Evolutionary conservation across 1,284 basidiomycete species (phyloP).

Genomic region (Boletus hoseneyae): DNA sequence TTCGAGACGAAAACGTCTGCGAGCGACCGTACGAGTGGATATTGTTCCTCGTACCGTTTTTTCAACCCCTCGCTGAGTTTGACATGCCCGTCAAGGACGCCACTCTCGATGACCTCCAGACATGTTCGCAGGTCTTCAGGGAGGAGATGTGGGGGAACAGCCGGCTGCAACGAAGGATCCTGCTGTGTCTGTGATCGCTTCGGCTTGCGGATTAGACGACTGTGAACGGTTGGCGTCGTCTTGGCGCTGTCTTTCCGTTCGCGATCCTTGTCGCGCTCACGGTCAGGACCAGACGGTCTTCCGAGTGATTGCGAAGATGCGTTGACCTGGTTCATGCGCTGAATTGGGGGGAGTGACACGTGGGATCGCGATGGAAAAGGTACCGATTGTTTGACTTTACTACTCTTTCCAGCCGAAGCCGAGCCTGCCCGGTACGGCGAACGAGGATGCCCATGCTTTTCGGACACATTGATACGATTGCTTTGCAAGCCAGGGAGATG

Average conservation of each 20-base stretch:
- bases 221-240: slow-evolving; percentile 38
- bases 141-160: slow-evolving; percentile 68
- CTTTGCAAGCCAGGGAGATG: slow-evolving; percentile 43
- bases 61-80: slow-evolving; percentile 77
- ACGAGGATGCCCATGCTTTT: slow-evolving; percentile 66
- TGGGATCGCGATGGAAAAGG: slow-evolving; percentile 79
- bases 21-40: slow-evolving; percentile 84
- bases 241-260: slow-evolving; percentile 50
- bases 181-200: slow-evolving; percentile 58
- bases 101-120: slow-evolving; percentile 78
- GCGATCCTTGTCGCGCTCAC: slow-evolving; percentile 47
- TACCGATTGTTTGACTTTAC: slow-evolving; percentile 39
- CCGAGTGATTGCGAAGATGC: slow-evolving; percentile 68
- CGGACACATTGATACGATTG: slow-evolving; percentile 39
- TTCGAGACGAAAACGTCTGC: slow-evolving; percentile 93
- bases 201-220: slow-evolving; percentile 61
- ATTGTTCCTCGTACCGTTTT: slow-evolving; percentile 90
- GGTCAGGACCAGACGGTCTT: slow-evolving; percentile 54
- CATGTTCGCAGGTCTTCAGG: slow-evolving; percentile 86
- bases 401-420: slow-evolving; percentile 39
- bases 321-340: slow-evolving; percentile 44
- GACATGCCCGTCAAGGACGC: slow-evolving; percentile 85
- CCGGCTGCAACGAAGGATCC: slow-evolving; percentile 47
- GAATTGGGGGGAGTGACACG: slow-evolving; percentile 72
- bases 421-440: slow-evolving; percentile 68